Base-by-base conservation (phyloP, 2,329 filamentous ascomycete genomes). In the Decorospora gaudefroyi region DNA sequence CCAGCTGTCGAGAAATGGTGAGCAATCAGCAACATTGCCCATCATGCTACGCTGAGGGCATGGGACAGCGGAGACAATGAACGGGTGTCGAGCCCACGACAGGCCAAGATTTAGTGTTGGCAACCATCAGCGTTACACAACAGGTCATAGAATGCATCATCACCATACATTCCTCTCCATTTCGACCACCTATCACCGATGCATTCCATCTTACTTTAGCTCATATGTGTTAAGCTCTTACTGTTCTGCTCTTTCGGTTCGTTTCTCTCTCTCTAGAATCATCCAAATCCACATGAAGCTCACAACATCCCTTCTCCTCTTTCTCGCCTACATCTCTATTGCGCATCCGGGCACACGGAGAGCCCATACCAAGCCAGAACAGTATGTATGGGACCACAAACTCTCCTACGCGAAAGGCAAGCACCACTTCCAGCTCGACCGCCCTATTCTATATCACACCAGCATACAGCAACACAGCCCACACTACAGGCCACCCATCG, bases 1-100 rank as follows among this genome's bases (percentile, higher is more conserved):
- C 89, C 90, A 1, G 90, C 82, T 69, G 76, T 90, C 38, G 90
- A 95, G 76, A 95, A 91, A 68, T 95, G 87, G 77, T 91, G 78
- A 55, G 34, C n/a, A 47, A 12, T 9, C 4, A 5, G 13, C n/a
- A 7, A 12, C 10, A 15, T 4, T 19, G 12, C 26, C 21, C 11
- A n/a, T 4, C n/a, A 4, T 12, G 19, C 23, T 30, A 23, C 12
- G 40, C 39, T 16, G 40, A 46, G 28, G 15, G 13, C 8, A n/a
- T 4, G 17, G 12, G 39, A n/a, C n/a, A n/a, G n/a, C n/a, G n/a
- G n/a, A n/a, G n/a, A n/a, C n/a, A n/a, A n/a, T n/a, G n/a, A n/a
- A n/a, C n/a, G n/a, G n/a, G n/a, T n/a, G n/a, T n/a, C n/a, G 32
- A 23, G 27, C 9, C 9, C 16, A 15, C 27, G 30, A 21, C 10